Evolutionary conservation across 2,329 filamentous ascomycete genomes (phyloP).

Genomic region (Aspergillus hiratsukae): DNA sequence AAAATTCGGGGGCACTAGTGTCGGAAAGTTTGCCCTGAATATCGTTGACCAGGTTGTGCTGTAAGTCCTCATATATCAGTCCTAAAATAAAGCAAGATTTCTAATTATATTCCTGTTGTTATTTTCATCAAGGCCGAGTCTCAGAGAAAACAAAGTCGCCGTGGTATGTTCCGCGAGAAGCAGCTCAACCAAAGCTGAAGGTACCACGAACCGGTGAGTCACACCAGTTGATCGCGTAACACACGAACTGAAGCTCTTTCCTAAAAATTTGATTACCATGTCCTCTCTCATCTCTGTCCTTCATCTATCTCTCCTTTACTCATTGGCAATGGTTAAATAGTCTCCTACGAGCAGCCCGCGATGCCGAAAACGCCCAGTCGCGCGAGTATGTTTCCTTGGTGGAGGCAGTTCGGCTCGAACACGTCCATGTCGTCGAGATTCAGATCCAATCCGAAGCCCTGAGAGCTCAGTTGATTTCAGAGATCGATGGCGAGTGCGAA

Average conservation of each 20-base stretch:
- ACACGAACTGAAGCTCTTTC: background rate
- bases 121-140: slow-evolving; percentile 46
- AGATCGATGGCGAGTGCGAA: slow-evolving; percentile 74
- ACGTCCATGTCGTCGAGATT: slow-evolving; percentile 65
- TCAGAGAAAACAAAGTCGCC: slow-evolving; percentile 70
- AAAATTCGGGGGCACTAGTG: slow-evolving; percentile 92
- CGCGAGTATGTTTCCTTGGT: slow-evolving; percentile 69
- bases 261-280: background rate
- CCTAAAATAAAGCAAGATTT: background rate
- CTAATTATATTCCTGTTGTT: slow-evolving; percentile 2
- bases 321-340: slow-evolving; percentile 21
- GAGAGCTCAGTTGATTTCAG: slow-evolving; percentile 55
- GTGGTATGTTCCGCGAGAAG: slow-evolving; percentile 95
- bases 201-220: slow-evolving; percentile 88
- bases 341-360: slow-evolving; percentile 46
- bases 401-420: slow-evolving; percentile 75
- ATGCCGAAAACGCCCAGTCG: slow-evolving; percentile 45
- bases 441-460: slow-evolving; percentile 57
- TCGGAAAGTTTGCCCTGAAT: slow-evolving; percentile 84
- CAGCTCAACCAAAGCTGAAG: slow-evolving; percentile 88
- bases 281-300: background rate
- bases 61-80: slow-evolving; percentile 34
- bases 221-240: slow-evolving; percentile 7
- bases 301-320: background rate
- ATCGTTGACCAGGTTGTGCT: slow-evolving; percentile 68